Evolutionary conservation across 345 rosid species (phyloP).

Genomic region (Eucalyptus rudis): DNA sequence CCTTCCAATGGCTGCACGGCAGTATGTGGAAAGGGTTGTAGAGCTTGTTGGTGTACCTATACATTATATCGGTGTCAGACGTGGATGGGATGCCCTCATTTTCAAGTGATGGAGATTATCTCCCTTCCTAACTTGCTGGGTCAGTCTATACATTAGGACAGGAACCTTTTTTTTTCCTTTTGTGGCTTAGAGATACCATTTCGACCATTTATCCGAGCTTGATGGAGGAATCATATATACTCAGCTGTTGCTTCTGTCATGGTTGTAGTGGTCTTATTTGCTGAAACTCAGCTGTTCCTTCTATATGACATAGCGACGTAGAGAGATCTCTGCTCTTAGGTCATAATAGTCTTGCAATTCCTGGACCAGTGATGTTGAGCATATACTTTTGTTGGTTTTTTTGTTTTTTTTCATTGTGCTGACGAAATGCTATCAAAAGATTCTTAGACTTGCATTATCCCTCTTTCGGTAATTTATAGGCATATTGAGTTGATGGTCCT

Average conservation of each 20-base stretch:
- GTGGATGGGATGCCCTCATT: constrained; percentile 91
- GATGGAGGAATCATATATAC: not conserved
- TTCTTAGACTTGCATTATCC: not conserved
- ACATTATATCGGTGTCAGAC: constrained; percentile 72
- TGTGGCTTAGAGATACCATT: not conserved
- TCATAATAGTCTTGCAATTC: not conserved
- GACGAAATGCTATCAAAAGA: not conserved
- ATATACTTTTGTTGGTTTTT: not conserved
- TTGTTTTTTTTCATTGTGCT: not conserved
- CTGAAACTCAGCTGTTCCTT: not conserved
- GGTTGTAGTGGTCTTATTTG: not conserved
- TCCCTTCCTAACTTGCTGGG: not conserved
- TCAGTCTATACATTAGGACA: not conserved
- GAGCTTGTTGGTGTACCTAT: constrained; percentile 82
- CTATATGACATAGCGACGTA: not conserved
- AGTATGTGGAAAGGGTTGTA: constrained; percentile 83
- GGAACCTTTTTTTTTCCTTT: not conserved
- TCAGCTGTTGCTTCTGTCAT: not conserved
- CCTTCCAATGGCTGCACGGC: constrained; percentile 75
- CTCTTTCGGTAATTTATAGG: not conserved
- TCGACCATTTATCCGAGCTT: not conserved
- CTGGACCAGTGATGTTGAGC: not conserved
- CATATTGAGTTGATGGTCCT: not conserved
- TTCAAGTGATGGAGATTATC: constrained; percentile 25
- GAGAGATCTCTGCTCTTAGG: not conserved